These are phyloP conservation scores for Phytopythium delawarense DNA, from an alignment of 352 stramenopile genomes.

Conservation along the genomic window DNA sequence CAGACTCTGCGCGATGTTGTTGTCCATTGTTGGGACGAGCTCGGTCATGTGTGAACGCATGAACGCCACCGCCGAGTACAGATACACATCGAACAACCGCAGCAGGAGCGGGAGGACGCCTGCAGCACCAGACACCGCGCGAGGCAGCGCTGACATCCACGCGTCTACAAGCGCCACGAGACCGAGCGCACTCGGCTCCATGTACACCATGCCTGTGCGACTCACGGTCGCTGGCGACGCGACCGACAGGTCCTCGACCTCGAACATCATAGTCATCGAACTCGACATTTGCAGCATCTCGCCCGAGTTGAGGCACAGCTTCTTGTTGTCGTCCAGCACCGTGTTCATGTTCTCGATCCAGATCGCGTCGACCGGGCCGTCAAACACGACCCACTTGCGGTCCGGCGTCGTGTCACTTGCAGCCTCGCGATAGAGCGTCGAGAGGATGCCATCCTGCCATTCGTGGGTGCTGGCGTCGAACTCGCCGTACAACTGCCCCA, in stretches of 20 bases:
- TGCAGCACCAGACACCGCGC: constrained; percentile 17
- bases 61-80: constrained; percentile 85
- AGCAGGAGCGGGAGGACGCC: constrained; percentile 43
- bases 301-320: constrained; percentile 92
- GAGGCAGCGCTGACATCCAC: constrained; percentile 67
- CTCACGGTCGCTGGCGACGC: constrained; percentile 92
- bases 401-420: constrained; percentile 84
- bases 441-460: constrained; percentile 93
- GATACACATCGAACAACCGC: constrained; percentile 88
- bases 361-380: constrained; percentile 93
- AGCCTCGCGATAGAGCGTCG: constrained; percentile 86
- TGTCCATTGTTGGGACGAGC: constrained; percentile 91
- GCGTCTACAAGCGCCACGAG: constrained; percentile 85
- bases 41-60: constrained; percentile 86
- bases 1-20: constrained; percentile 89
- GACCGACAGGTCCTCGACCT: constrained; percentile 93
- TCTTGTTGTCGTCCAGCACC: constrained; percentile 96
- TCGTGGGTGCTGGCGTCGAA: constrained; percentile 95
- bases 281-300: constrained; percentile 95
- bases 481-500: constrained; percentile 94
- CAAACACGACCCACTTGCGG: constrained; percentile 95
- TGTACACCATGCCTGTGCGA: constrained; percentile 95
- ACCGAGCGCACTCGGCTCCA: constrained; percentile 91
- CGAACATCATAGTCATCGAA: constrained; percentile 97
- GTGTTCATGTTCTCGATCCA: constrained; percentile 99